phyloP scores from a whole-genome alignment of 768 basidiomycete genomes.

The Lentinula sp. region DNA sequence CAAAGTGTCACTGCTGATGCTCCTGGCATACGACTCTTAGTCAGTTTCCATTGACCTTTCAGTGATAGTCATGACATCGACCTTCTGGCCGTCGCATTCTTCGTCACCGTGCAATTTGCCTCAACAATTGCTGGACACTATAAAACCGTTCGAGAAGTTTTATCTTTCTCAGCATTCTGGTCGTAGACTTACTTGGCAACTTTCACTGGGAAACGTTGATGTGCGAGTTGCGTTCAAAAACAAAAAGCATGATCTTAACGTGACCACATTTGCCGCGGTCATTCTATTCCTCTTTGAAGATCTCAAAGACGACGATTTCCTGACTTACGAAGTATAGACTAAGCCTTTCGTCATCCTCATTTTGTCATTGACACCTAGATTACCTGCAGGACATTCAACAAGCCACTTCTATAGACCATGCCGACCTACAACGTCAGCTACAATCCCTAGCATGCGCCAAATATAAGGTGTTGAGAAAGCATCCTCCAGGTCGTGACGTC shows the following conservation, averaged over 20 bases:
- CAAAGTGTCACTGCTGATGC: background rate
- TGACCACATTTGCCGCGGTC: conserved; percentile 84
- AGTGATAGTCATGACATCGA: conserved; percentile 93
- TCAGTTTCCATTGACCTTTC: conserved; percentile 66
- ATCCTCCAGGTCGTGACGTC: conserved; percentile 84
- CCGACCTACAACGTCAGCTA: conserved; percentile 84
- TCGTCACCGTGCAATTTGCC: conserved; percentile 66
- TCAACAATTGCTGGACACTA: conserved; percentile 51
- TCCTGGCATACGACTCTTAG: conserved; percentile 29
- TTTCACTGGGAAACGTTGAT: conserved; percentile 86
- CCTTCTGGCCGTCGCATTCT: conserved; percentile 86
- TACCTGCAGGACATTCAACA: conserved; percentile 73
- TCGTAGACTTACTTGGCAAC: conserved; percentile 87
- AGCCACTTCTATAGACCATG: conserved; percentile 67
- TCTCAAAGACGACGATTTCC: conserved; percentile 54
- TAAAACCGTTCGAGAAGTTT: conserved; percentile 80
- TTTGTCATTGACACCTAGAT: background rate
- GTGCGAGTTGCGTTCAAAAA: conserved; percentile 77
- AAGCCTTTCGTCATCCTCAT: background rate
- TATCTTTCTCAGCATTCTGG: conserved; percentile 89
- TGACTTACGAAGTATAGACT: conserved; percentile 67
- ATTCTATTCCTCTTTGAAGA: conserved; percentile 86
- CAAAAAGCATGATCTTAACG: conserved; percentile 82
- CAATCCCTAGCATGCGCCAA: conserved; percentile 96
- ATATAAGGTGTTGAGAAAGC: conserved; percentile 87